Conservation (phyloP, 306 rosid genomes). For the Fragaria iinumae region DNA sequence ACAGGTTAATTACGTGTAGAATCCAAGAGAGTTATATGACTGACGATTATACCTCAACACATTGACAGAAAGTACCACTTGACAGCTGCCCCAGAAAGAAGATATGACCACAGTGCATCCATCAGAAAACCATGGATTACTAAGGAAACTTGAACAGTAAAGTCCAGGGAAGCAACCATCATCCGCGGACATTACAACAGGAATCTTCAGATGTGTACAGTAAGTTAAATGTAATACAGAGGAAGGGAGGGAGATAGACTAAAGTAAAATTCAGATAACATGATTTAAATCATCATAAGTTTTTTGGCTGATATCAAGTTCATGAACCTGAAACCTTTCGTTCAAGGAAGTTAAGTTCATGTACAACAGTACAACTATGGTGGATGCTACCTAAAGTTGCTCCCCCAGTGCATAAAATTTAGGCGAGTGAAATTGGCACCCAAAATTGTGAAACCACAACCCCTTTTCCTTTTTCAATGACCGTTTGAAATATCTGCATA, state of each 20-base stretch:
- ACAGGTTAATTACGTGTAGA: slow-evolving; percentile 8
- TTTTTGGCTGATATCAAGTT: background rate
- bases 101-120: slow-evolving; percentile 63
- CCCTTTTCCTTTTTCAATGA: too few species aligned
- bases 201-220: slow-evolving; percentile 47
- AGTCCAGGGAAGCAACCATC: slow-evolving; percentile 84
- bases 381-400: background rate
- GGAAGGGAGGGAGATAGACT: background rate
- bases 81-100: slow-evolving; percentile 68
- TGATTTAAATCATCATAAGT: background rate
- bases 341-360: background rate
- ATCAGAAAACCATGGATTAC: slow-evolving; percentile 78
- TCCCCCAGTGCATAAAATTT: background rate
- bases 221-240: background rate
- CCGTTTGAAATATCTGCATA: too few species aligned
- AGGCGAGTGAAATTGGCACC: too few species aligned
- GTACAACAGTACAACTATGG: background rate
- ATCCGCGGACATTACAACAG: slow-evolving; percentile 67
- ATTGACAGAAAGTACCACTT: slow-evolving; percentile 71
- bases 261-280: background rate
- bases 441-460: too few species aligned
- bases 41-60: slow-evolving; percentile 47
- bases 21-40: slow-evolving; percentile 22
- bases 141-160: slow-evolving; percentile 45
- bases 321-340: background rate